Evolutionary conservation across 2,329 filamentous ascomycete species (phyloP).

Genomic region (Microcera coccophila): DNA sequence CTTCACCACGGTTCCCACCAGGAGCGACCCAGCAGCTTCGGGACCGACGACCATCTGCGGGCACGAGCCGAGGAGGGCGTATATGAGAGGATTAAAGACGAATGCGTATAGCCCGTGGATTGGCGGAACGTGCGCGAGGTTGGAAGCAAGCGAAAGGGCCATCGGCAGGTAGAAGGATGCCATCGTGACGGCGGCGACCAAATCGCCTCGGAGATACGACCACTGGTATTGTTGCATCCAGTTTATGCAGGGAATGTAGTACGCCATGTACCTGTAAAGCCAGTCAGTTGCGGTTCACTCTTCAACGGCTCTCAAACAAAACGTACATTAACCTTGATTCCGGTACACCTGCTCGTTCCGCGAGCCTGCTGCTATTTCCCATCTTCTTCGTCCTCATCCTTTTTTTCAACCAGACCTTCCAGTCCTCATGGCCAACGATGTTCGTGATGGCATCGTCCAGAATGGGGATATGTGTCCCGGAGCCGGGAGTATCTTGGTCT

Average conservation of each 20-base stretch:
- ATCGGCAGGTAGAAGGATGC: constrained; percentile 98
- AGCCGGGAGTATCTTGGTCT: constrained; percentile 31
- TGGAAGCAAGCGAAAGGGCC: constrained; percentile 87
- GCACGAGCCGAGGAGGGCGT: constrained; percentile 85
- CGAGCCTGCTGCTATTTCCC: constrained; percentile 68
- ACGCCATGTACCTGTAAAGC: constrained; percentile 69
- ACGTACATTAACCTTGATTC: constrained; percentile 70
- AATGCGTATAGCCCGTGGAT: constrained; percentile 94
- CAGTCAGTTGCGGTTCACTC: constrained; percentile 9
- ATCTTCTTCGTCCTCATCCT: constrained; percentile 62
- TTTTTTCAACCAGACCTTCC: constrained; percentile 47
- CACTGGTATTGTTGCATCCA: constrained; percentile 87
- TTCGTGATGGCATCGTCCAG: constrained; percentile 39
- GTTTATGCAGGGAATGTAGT: constrained; percentile 87
- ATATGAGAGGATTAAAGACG: constrained; percentile 86
- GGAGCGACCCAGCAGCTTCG: constrained; percentile 86
- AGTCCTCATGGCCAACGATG: constrained; percentile 40
- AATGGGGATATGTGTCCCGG: constrained; percentile 32
- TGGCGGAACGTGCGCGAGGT: constrained; percentile 86
- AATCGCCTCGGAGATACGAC: constrained; percentile 78
- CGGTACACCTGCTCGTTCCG: constrained; percentile 68
- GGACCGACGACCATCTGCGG: constrained; percentile 93
- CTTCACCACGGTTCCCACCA: constrained; percentile 84
- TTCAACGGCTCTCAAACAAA: background rate
- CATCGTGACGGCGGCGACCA: constrained; percentile 87